These are phyloP conservation scores for Eimeria tenella DNA, from an alignment of 169 alveolate genomes.

Conservation along the genomic window DNA sequence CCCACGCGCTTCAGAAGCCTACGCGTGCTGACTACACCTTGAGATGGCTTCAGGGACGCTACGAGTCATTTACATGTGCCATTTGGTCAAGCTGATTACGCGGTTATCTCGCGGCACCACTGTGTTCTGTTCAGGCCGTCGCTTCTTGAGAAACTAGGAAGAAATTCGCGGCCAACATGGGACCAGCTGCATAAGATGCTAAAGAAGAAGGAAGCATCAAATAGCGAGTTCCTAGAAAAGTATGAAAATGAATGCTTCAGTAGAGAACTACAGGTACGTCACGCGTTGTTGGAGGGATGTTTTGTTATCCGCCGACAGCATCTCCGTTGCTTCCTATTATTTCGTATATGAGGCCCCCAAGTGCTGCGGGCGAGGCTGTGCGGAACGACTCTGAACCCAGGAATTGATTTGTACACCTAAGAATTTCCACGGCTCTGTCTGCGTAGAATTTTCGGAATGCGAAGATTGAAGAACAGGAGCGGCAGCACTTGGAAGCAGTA, in stretches of 20 bases:
- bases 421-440: neutral
- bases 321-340: neutral
- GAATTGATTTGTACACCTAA: neutral
- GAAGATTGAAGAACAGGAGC: constrained; percentile 74
- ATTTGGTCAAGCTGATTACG: neutral
- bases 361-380: neutral
- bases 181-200: constrained; percentile 76
- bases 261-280: constrained; percentile 73
- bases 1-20: neutral
- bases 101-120: neutral
- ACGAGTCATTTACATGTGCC: neutral
- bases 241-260: constrained; percentile 75
- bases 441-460: constrained; percentile 58
- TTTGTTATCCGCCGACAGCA: neutral
- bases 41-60: neutral
- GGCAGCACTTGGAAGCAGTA: constrained; percentile 55
- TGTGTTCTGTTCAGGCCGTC: constrained; percentile 59
- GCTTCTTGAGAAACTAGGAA: constrained; percentile 74
- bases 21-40: neutral
- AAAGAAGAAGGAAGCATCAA: constrained; percentile 75
- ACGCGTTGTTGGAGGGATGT: neutral
- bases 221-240: constrained; percentile 74
- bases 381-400: neutral
- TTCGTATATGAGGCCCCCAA: neutral
- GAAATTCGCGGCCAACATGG: constrained; percentile 81